Evolutionary conservation across 1,284 basidiomycete genomes (phyloP).

Genomic region (Coniophora puteana): DNA sequence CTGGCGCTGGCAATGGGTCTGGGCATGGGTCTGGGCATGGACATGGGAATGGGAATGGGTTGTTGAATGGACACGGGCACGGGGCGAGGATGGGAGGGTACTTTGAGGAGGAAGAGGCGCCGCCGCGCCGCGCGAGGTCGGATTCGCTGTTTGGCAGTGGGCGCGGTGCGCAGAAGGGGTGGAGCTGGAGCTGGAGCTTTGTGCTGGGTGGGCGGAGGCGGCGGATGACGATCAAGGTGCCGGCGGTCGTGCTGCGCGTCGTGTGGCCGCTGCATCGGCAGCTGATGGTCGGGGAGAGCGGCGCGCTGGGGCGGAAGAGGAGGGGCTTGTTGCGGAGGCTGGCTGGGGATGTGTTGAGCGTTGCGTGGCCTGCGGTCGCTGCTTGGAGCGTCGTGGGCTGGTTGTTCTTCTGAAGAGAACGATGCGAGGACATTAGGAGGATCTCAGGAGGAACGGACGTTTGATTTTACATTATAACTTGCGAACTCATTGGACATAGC

Average conservation of each 20-base stretch:
- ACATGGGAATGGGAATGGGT: too few species aligned
- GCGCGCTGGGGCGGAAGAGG: background rate
- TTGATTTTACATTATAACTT: too few species aligned
- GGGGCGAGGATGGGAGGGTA: too few species aligned
- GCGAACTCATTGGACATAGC: too few species aligned
- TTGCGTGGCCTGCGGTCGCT: conserved; percentile 24
- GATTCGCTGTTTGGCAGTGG: too few species aligned
- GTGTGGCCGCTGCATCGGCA: conserved; percentile 7
- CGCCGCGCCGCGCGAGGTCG: too few species aligned
- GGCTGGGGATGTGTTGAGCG: conserved; percentile 18
- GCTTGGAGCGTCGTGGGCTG: conserved; percentile 22
- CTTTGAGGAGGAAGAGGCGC: too few species aligned
- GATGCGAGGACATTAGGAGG: background rate
- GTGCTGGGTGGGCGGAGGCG: conserved; percentile 38
- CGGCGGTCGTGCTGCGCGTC: conserved; percentile 20
- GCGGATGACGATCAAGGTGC: conserved; percentile 34
- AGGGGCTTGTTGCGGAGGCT: conserved; percentile 21
- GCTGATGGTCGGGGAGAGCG: background rate
- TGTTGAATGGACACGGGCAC: too few species aligned
- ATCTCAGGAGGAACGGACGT: too few species aligned
- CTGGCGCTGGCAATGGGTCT: too few species aligned
- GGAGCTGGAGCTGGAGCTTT: conserved; percentile 33
- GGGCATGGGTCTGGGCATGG: too few species aligned
- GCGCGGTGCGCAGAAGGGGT: conserved; percentile 9
- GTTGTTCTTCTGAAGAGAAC: conserved; percentile 21